Evolutionary conservation across 2,329 filamentous ascomycete species (phyloP), one percentile per base, ranked within the genome.

Genomic region (Calonectria hongkongensis): DNA sequence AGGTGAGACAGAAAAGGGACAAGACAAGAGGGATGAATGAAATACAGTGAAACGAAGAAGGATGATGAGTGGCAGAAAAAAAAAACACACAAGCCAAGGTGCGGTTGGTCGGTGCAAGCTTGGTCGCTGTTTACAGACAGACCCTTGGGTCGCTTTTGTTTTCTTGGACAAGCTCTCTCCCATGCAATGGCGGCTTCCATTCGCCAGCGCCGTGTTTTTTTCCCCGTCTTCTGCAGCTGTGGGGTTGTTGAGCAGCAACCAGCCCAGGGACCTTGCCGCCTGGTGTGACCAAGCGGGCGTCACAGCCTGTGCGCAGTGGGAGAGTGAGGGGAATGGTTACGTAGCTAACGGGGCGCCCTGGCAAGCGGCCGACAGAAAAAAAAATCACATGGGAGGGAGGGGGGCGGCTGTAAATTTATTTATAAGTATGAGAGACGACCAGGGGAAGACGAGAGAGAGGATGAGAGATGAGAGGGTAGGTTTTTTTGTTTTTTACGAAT

Each of bases 181-280:
- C 47, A 41, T 33, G 45, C 28, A 66, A 66, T 60, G 54, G 54
- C 58, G 15, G 58, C 58, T 63, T 63, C 58, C 25, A 45, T 47
- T 63, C 58, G 58, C 51, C 43, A 30, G 25, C 43, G 54, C 43
- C 48, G 56, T 66, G 74, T 74, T 77, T 60, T 74, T 73, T 68
- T 77, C 30, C 36, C 54, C 54, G 54, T 60, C 64, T 30, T 30
- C 76, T 78, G 76, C 76, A 74, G 60, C 71, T 74, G 77, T 74
- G 68, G 77, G 77, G 73, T 77, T 74, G 78, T 76, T 78, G 76
- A 76, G 75, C 75, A 77, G 78, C 78, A 79, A 79, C 73, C 67
- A 50, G 58, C 71, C 45, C 72, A 58, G 50, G 66, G 39, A 66
- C 30, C 70, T 72, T 68, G 72, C 71, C 73, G 77, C 71, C 72